Conservation (phyloP, 2,329 filamentous ascomycete species). For the Hawksworthiomyces lignivorus region DNA sequence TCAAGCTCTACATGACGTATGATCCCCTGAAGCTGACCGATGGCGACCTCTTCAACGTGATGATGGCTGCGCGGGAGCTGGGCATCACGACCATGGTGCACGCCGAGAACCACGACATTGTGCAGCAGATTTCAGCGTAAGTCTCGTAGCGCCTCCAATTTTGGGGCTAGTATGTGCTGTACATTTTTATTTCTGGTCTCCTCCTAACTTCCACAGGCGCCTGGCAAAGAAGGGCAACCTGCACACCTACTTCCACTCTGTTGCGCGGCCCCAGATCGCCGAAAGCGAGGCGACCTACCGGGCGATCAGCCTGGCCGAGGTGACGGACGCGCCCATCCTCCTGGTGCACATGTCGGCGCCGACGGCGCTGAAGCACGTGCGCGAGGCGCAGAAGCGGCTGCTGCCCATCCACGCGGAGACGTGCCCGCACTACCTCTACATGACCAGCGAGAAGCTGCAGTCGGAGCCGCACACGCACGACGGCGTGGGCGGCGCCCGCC, state of each 20-base stretch:
- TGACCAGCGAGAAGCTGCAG: slow-evolving; percentile 33
- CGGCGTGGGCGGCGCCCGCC: slow-evolving; percentile 33
- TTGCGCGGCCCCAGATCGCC: slow-evolving; percentile 35
- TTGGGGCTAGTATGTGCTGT: too few relatives aligned
- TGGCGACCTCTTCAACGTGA: slow-evolving; percentile 40
- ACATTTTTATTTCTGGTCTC: not conserved
- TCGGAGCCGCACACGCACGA: slow-evolving; percentile 4
- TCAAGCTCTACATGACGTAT: slow-evolving; percentile 48
- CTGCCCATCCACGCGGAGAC: slow-evolving; percentile 49
- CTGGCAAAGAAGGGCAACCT: slow-evolving; percentile 19
- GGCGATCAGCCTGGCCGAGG: slow-evolving; percentile 39
- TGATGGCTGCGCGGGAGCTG: slow-evolving; percentile 38
- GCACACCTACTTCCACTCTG: slow-evolving; percentile 38
- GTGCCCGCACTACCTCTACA: slow-evolving; percentile 50
- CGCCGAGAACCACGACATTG: slow-evolving; percentile 59
- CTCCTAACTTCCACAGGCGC: slow-evolving; percentile 5
- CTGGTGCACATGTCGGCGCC: slow-evolving; percentile 45
- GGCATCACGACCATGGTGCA: slow-evolving; percentile 51
- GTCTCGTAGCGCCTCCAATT: not conserved
- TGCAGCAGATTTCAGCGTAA: slow-evolving; percentile 20
- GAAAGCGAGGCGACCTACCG: slow-evolving; percentile 42
- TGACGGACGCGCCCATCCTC: slow-evolving; percentile 44
- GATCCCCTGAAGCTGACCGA: slow-evolving; percentile 40
- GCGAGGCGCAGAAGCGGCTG: slow-evolving; percentile 39
- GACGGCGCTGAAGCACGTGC: slow-evolving; percentile 38